Conservation (phyloP, 441 rosid species). For the Populus trichocarpa region DNA sequence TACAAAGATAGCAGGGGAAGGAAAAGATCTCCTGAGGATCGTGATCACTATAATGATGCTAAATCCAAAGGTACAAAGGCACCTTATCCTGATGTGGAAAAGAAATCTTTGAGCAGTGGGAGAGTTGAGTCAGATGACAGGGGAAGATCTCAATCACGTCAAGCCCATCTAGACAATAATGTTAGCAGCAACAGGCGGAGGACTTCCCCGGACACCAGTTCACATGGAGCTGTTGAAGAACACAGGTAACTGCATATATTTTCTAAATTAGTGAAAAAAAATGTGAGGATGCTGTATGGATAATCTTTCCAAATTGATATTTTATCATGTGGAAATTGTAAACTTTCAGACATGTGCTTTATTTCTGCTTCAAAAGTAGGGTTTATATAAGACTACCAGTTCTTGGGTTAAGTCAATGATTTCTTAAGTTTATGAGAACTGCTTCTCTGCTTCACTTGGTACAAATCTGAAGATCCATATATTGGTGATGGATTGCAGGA, state of each 20-base stretch:
- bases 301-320: not conserved
- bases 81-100: constrained; percentile 42
- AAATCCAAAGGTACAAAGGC: constrained; percentile 45
- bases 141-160: constrained; percentile 66
- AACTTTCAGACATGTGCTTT: not conserved
- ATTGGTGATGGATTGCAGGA: not conserved
- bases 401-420: not conserved
- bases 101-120: constrained; percentile 40
- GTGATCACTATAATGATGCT: constrained; percentile 47
- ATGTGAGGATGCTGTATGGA: too few species aligned
- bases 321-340: not conserved
- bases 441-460: not conserved
- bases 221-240: constrained; percentile 65
- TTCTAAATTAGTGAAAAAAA: not conserved
- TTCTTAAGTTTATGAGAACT: not conserved
- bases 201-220: constrained; percentile 55
- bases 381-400: too few species aligned
- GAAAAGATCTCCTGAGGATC: constrained; percentile 75
- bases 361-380: not conserved
- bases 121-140: constrained; percentile 65
- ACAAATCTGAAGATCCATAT: not conserved
- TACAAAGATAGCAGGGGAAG: constrained; percentile 39
- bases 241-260: constrained; percentile 44
- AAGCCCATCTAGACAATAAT: constrained; percentile 37
- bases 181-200: constrained; percentile 37